Evolutionary conservation across 2,329 filamentous ascomycete species (phyloP).

Genomic region (Chaetomiaceae sp.): DNA sequence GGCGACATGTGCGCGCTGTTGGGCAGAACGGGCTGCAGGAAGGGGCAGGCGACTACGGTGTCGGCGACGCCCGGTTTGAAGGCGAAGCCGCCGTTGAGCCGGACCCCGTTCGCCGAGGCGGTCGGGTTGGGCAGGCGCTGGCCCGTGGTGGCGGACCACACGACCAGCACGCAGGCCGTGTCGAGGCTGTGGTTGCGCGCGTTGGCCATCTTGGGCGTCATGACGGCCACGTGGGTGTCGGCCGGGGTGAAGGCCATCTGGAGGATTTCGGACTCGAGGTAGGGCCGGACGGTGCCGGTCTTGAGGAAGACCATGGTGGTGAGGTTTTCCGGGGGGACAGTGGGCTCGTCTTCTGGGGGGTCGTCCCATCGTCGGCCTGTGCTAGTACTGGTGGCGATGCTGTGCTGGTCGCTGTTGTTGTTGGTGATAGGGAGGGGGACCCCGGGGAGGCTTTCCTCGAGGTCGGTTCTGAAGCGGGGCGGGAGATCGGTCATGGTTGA

Average conservation of each 20-base stretch:
- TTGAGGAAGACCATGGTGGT: conserved; percentile 22
- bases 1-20: background rate
- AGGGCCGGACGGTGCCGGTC: background rate
- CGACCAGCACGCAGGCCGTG: background rate
- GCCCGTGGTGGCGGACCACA: background rate
- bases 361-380: conserved; percentile 22
- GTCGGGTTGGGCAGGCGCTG: background rate
- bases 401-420: background rate
- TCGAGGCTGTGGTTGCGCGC: background rate
- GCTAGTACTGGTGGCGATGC: conserved; percentile 10
- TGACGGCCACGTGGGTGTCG: conserved; percentile 13
- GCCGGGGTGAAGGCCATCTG: conserved; percentile 13
- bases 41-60: conserved; percentile 12
- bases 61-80: background rate
- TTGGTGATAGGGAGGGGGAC: background rate
- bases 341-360: conserved; percentile 20
- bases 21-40: background rate
- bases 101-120: background rate
- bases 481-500: conserved; percentile 11
- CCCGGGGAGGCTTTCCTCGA: conserved; percentile 10
- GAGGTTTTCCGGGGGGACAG: conserved; percentile 7
- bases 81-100: conserved; percentile 11
- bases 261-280: conserved; percentile 8
- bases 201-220: conserved; percentile 1
- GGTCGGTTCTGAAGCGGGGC: conserved; percentile 6